These are phyloP conservation scores for Diddensiella santjacobensis DNA, from an alignment of 805 yeast species.

Conservation along the genomic window DNA sequence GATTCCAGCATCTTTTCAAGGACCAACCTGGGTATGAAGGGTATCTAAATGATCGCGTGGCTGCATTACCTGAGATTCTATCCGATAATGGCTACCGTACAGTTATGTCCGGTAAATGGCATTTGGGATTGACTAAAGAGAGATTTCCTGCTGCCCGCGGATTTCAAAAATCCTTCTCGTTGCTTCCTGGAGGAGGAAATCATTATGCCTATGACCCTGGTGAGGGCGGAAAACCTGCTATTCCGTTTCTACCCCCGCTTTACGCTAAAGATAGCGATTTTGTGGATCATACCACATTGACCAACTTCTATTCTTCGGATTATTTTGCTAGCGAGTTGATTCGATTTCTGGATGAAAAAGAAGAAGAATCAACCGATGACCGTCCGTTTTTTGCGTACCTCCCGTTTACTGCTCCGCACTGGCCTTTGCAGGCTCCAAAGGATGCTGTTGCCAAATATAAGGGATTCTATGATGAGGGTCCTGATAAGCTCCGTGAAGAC, in stretches of 20 bases:
- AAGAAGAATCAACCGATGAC: constrained; percentile 32
- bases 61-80: constrained; percentile 49
- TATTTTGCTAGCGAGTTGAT: constrained; percentile 43
- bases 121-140: constrained; percentile 46
- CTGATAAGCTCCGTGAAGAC: constrained; percentile 39
- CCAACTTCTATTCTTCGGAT: constrained; percentile 44
- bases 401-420: constrained; percentile 63
- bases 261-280: constrained; percentile 39
- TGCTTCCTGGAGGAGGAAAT: constrained; percentile 57
- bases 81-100: constrained; percentile 48
- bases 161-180: constrained; percentile 46
- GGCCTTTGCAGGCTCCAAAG: constrained; percentile 62
- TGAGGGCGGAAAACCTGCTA: constrained; percentile 21
- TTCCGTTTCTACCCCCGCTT: constrained; percentile 37
- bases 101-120: constrained; percentile 58
- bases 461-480: constrained; percentile 49
- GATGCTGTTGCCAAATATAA: constrained; percentile 45
- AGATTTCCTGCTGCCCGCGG: constrained; percentile 50
- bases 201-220: constrained; percentile 45
- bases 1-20: constrained; percentile 38
- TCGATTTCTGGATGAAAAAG: constrained; percentile 32
- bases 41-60: constrained; percentile 47
- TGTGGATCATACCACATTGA: constrained; percentile 38
- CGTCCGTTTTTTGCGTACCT: constrained; percentile 53
- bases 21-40: constrained; percentile 51